Evolutionary conservation across 2,329 filamentous ascomycete species (phyloP).

Genomic region (Xylariaceae sp.): DNA sequence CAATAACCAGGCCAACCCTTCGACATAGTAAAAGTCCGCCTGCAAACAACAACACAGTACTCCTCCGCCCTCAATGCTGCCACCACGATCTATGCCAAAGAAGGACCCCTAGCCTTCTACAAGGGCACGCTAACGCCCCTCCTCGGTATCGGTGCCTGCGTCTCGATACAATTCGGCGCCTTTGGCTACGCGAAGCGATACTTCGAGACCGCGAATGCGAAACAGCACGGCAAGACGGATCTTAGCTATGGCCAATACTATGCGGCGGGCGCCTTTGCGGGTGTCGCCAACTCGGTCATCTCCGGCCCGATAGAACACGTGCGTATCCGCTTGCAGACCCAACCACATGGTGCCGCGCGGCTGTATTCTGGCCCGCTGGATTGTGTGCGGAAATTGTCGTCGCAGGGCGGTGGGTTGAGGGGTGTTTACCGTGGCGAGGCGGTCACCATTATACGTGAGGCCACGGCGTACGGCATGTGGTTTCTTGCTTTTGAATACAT

Average conservation of each 20-base stretch:
- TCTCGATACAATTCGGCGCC: conserved; percentile 96
- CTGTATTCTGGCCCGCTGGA: conserved; percentile 84
- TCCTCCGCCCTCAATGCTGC: conserved; percentile 76
- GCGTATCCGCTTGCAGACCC: conserved; percentile 91
- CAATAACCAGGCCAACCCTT: conserved; percentile 57
- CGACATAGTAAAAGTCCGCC: conserved; percentile 95
- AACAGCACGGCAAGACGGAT: conserved; percentile 44
- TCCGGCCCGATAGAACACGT: conserved; percentile 95
- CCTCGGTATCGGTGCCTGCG: conserved; percentile 93
- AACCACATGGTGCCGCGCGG: conserved; percentile 76
- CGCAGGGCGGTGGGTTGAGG: conserved; percentile 55
- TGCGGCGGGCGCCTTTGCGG: conserved; percentile 84
- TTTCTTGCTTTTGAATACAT: conserved; percentile 93
- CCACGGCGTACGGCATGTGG: conserved; percentile 93
- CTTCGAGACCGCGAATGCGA: conserved; percentile 73
- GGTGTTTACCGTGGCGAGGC: conserved; percentile 84
- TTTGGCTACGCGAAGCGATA: conserved; percentile 89
- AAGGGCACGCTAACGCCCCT: conserved; percentile 95
- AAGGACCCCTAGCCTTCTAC: conserved; percentile 87
- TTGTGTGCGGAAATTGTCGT: conserved; percentile 79
- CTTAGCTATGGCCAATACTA: conserved; percentile 87
- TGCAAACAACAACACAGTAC: conserved; percentile 86
- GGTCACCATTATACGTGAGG: conserved; percentile 84
- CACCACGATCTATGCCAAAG: conserved; percentile 76
- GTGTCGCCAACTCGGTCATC: conserved; percentile 81